Evolutionary conservation across 768 basidiomycete species (phyloP), one percentile per base, ranked within the genome.

Genomic region (Nidula microcarpa): DNA sequence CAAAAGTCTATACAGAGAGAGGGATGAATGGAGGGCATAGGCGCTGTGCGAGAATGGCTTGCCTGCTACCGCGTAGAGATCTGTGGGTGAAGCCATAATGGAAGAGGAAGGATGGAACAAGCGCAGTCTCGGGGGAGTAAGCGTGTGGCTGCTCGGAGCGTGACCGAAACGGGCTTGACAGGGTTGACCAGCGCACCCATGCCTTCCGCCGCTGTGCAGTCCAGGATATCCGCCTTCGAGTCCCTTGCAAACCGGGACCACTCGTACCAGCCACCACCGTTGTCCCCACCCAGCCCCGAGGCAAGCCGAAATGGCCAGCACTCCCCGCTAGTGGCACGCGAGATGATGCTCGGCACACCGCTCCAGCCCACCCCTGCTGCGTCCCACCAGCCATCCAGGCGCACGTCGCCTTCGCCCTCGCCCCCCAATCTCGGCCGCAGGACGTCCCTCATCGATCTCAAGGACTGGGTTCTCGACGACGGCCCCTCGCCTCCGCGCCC

Each of bases 51-150:
- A 10, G 8, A 23, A 44, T 23, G 16, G 41, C 44, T 16, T 68
- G 84, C 89, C 90, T 69, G 89, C 90, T 39, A 89, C 83, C 17
- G 87, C 89, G 64, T 91, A 91, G 46, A 91, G 79, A 52, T 89
- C 82, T 23, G 57, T 41, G 39, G 54, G 58, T 53, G 30, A 41
- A 33, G 16, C 30, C 34, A 49, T 46, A 53, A 50, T 55, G 51
- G 56, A 44, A 53, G 54, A 51, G 49, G 47, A 46, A 45, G 37
- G 35, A 51, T 47, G 49, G 41, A 30, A 4, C 1, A 30, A 30
- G 23, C 23, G 23, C 4, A 30, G 3, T 30, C 23, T 30, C 23
- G 23, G 23, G 23, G 23, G 23, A 30, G 23, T 30, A 30, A 30
- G 23, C 23, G 23, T 30, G 23, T 30, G 23, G 23, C 3, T 30